Evolutionary conservation across 2,329 filamentous ascomycete genomes (phyloP), one percentile per base, ranked within the genome.

Genomic region (Thielaviopsis musarum): DNA sequence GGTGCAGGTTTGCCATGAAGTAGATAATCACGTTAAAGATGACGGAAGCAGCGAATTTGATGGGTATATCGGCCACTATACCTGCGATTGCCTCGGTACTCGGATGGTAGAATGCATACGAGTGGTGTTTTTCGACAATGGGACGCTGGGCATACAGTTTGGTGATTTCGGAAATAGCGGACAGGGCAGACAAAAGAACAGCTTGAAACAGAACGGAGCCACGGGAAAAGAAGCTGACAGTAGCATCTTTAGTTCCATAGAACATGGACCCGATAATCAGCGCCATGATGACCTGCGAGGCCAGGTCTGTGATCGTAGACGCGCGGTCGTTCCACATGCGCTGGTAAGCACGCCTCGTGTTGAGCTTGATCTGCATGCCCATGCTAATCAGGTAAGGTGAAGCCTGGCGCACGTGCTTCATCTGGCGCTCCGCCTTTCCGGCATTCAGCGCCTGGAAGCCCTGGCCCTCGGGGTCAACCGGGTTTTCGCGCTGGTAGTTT

Each of bases 221-320:
- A 55, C 76, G 77, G 1, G 75, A 69, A 63, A 74, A 77, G 67
- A 83, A 81, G 0, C 75, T 75, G 2, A 68, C 70, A 0, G 80
- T 78, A 0, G 74, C 73, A 13, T 76, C 63, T 0, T 76, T 74
- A 0, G 74, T 75, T 2, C 74, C 74, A 64, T 71, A 84, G 66
- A 81, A 85, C 57, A 84, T 74, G 1, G 77, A 81, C 19, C 80
- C 81, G 52, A 84, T 75, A 61, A 85, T 81, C 28, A 84, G 71
- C 26, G 79, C 76, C 69, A 83, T 74, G 64, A 83, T 65, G 52
- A 81, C 65, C 48, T 83, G 74, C 12, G 74, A 73, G 19, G 72
- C 64, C 7, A 74, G 72, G 1, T 72, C 70, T 0, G 76, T 74
- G 0, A 73, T 65, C 0, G 77, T 78, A 0, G 75, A 74, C 0